Evolutionary conservation across 805 yeast genomes (phyloP), one percentile per base, ranked within the genome.

Genomic region (Brettanomyces nanus): DNA sequence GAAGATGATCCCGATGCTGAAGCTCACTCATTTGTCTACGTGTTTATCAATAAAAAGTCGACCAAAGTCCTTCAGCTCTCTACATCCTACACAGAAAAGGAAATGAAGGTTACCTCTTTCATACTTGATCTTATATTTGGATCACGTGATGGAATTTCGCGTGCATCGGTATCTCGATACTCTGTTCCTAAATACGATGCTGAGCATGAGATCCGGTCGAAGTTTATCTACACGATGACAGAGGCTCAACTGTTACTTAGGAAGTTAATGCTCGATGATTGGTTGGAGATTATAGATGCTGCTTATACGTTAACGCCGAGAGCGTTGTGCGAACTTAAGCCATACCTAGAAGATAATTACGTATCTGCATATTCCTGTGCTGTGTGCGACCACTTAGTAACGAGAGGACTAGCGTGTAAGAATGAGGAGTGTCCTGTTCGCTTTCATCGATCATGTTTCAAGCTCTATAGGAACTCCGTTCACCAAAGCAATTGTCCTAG

Each of bases 301-400:
- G 59, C 42, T 31, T 73, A 46, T 45, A 61, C 51, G 36, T 58
- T 54, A 15, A 66, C 75, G 3, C 46, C 65, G 1, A 53, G 72
- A 19, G 50, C 70, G 1, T 42, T 76, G 6, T 57, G 69, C 10
- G 85, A 77, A 45, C 55, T 77, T 31, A 62, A 65, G 38, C 55
- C 54, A 28, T 69, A 63, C 44, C 48, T 77, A 30, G 44, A 63
- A 3, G 69, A 67, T 21, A 58, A 68, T 19, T 72, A 59, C 45
- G 59, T 50, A 4, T 48, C 40, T 2, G 49, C 56, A 10, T 15
- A 51, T 19, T 18, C 37, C 5, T 79, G 86, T 47, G 37, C 45
- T 21, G 76, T 71, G 13, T 79, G 85, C 53, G 54, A 59, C 20
- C 73, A 67, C 22, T 56, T 77, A 5, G 70, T 73, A 3, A 77